phyloP scores from a whole-genome alignment of 331 rosid genomes.

The Rosa hybrid region DNA sequence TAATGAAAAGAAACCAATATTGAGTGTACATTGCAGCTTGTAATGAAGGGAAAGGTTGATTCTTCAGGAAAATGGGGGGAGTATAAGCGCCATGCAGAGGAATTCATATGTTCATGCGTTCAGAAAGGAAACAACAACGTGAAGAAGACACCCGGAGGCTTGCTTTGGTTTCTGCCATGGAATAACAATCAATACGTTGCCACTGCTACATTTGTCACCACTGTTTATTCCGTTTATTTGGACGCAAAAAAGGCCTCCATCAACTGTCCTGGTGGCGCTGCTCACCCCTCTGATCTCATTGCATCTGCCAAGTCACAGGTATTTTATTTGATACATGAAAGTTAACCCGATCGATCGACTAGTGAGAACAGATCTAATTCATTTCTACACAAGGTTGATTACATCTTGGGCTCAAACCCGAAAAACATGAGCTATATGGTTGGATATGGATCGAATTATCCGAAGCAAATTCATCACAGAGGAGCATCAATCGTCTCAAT shows the following conservation, averaged over 20 bases:
- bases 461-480: conserved; percentile 54
- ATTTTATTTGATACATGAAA: neutral
- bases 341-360: neutral
- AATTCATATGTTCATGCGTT: neutral
- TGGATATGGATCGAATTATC: conserved; percentile 51
- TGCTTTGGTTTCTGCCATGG: neutral
- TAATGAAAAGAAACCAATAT: neutral
- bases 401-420: conserved; percentile 53
- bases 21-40: neutral
- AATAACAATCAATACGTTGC: neutral
- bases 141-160: neutral
- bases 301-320: neutral
- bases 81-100: neutral
- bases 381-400: conserved; percentile 10
- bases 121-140: neutral
- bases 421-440: conserved; percentile 44
- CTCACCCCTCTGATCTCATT: neutral
- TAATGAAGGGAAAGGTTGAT: neutral
- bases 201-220: neutral
- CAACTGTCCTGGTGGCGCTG: neutral
- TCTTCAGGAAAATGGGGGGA: neutral
- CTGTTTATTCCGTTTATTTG: neutral
- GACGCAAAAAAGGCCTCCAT: neutral
- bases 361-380: conserved; percentile 2
- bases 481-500: conserved; percentile 62